Percentiles rank a stretch among this genome's conserved stretches.
phyloP scores from a whole-genome alignment of 2,329 filamentous ascomycete species.

The Cladosporium phlei region DNA sequence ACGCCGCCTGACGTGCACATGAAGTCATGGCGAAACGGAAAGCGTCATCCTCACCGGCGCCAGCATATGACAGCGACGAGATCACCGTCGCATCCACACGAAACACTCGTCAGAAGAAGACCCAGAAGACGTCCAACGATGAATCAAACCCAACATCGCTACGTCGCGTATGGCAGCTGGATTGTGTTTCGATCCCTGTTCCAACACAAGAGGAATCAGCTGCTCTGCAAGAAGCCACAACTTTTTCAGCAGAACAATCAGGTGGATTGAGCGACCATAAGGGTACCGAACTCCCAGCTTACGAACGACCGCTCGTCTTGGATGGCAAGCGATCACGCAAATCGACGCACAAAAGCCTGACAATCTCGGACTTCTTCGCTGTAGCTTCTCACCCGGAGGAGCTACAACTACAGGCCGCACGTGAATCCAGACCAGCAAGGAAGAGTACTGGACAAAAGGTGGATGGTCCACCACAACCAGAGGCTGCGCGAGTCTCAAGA shows the following conservation, averaged over 20 bases:
- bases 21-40: slow-evolving; percentile 1
- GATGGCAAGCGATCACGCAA: neutral
- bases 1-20: too few species aligned
- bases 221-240: neutral
- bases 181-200: neutral
- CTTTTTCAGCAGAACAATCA: too few species aligned
- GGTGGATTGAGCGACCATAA: too few species aligned
- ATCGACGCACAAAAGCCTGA: neutral
- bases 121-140: neutral
- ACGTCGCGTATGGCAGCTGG: neutral
- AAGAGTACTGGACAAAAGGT: neutral
- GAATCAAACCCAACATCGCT: too few species aligned
- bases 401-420: too few species aligned
- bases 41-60: neutral
- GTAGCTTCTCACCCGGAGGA: neutral
- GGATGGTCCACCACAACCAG: neutral
- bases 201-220: neutral
- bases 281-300: too few species aligned
- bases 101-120: neutral
- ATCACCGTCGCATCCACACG: neutral
- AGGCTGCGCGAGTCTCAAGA: neutral
- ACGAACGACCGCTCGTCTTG: neutral
- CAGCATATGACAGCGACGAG: too few species aligned
- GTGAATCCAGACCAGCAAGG: neutral
- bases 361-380: neutral